Base-by-base conservation (phyloP, 495 filamentous ascomycete species). In the Talaromyces ruber region DNA sequence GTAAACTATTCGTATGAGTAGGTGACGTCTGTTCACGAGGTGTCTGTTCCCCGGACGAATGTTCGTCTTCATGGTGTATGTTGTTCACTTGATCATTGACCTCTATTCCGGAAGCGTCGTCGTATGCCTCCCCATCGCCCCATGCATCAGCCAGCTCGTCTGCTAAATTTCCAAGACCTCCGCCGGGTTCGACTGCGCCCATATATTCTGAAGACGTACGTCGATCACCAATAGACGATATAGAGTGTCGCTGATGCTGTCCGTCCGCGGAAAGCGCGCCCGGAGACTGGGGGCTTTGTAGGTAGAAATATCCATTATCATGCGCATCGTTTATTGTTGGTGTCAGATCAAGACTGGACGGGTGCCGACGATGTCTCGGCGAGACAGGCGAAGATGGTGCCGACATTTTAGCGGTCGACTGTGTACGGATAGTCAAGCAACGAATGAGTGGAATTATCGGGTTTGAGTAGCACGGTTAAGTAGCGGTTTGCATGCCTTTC, bases 141-240 rank as follows among this genome's bases (percentile, higher is more conserved):
- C 80, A 81, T 18, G 78, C 81, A 64, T 82, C 82, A 16, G 79
- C 82, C 69, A 74, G 74, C 66, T 94, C 90, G 65, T 96, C 92
- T 12, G 92, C 91, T 18, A 97, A 75, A 64, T 89, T 95, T 34
- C 91, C 92, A 21, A 94, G 74, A 0, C 90, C 90, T 32, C 85
- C 86, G 22, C 70, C 75, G 64, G 64, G 66, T 25, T 70, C 79
- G 62, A 70, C 68, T 67, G 64, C 69, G 66, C 68, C 67, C 32
- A 73, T 72, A 64, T 75, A 79, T 59, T 78, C 78, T 50, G 69
- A 70, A 7, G 77, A 80, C 62, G 70, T 73, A 24, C 75, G 69
- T 7, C 73, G 67, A 61, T 84, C 79, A 21, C 80, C 74, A 71
- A 77, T 82, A 66, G 80, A 75, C 65, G 76, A 77, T 62, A 75